Conservation (phyloP, 148 eudicot genomes). For the Camellia sinensis region DNA sequence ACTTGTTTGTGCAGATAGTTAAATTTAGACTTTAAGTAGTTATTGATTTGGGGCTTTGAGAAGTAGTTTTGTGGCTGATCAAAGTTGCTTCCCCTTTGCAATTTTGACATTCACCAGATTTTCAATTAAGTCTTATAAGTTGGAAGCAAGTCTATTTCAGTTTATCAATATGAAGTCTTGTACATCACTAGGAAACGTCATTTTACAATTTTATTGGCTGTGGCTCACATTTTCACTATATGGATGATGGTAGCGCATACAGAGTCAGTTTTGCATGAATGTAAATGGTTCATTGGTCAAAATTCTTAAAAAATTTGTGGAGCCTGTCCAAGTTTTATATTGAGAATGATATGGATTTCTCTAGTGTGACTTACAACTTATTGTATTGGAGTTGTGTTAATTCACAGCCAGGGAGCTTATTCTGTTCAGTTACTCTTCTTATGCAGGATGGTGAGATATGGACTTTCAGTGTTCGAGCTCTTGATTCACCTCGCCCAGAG, state of each 20-base stretch:
- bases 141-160: background rate
- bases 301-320: too few relatives aligned
- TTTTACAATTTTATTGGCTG: background rate
- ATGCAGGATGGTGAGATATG: conserved; percentile 95
- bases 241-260: too few relatives aligned
- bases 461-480: conserved; percentile 89
- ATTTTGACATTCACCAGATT: background rate
- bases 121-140: background rate
- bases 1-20: too few relatives aligned
- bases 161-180: background rate
- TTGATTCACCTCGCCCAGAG: conserved; percentile 70
- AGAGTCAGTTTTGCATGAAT: too few relatives aligned
- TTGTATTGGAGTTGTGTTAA: background rate
- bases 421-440: conserved; percentile 13
- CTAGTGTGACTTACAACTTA: background rate
- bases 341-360: background rate
- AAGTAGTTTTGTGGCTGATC: background rate
- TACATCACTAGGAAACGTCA: background rate
- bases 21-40: background rate
- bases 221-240: background rate
- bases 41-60: background rate
- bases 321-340: background rate
- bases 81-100: background rate
- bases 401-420: conserved; percentile 10
- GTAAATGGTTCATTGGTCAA: too few relatives aligned